Conservation (phyloP, 1,139 yeast genomes). For the Wickerhamomyces sp. region DNA sequence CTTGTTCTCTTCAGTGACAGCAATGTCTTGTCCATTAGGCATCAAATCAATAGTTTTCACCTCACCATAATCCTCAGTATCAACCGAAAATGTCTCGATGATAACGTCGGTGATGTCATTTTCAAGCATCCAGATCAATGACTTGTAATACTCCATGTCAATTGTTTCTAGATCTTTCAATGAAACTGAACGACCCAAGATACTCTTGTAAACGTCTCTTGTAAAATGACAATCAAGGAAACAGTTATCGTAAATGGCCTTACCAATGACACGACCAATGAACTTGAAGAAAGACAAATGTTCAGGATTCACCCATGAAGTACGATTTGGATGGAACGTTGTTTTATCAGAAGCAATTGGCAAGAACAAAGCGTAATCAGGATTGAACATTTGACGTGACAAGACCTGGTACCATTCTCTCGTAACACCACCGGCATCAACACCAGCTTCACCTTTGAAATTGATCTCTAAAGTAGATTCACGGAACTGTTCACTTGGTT, state of each 20-base stretch:
- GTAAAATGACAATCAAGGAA: constrained; percentile 93
- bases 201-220: constrained; percentile 87
- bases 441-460: constrained; percentile 92
- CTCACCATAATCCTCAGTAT: constrained; percentile 92
- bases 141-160: constrained; percentile 89
- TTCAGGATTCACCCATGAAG: constrained; percentile 90
- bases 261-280: constrained; percentile 91
- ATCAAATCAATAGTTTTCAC: constrained; percentile 74
- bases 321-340: constrained; percentile 92
- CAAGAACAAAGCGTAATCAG: constrained; percentile 88
- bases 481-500: constrained; percentile 70
- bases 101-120: constrained; percentile 95
- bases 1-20: constrained; percentile 89
- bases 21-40: constrained; percentile 75
- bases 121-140: constrained; percentile 93
- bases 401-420: constrained; percentile 97
- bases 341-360: constrained; percentile 93
- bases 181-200: constrained; percentile 76
- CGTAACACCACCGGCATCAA: constrained; percentile 98
- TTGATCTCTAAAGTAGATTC: constrained; percentile 70
- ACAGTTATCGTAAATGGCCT: constrained; percentile 85
- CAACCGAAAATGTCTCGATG: constrained; percentile 93
- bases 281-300: constrained; percentile 91
- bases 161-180: constrained; percentile 93
- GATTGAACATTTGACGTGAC: constrained; percentile 93